Evolutionary conservation across 495 filamentous ascomycete genomes (phyloP), one percentile per base, ranked within the genome.

Genomic region (Penicillium malachiteum): DNA sequence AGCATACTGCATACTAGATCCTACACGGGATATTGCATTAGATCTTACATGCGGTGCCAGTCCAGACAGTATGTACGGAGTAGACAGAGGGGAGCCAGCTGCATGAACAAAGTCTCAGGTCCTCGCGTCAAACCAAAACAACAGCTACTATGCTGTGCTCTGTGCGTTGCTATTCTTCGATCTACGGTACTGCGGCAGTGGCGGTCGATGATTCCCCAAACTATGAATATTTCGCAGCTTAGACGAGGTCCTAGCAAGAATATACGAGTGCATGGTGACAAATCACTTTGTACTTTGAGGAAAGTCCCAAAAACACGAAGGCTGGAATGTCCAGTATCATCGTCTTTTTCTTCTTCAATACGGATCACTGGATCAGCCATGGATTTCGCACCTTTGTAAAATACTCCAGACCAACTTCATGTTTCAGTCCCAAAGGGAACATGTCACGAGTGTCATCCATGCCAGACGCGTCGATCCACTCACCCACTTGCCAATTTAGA

Each of bases 11-110:
- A 41, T 21, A 44, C 41, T 41, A 34, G n/a, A 17, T 30, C 42
- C 35, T 30, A 53, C 40, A 40, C 58, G 58, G 58, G 40, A 57
- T 34, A 17, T 52, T 35, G 38, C 58, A 60, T 53, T 40, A n/a
- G 26, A 46, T 30, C 43, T 46, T 31, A 26, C 8, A 13, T 37
- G 30, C 12, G n/a, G 2, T 26, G 21, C 21, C 21, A 26, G 21
- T 26, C 21, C 21, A 26, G 21, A 2, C 26, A 13, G 43, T 46
- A n/a, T n/a, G n/a, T n/a, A 46, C 31, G 46, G 46, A 13, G 14
- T 26, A 18, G 12, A 6, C 31, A 16, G 32, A 14, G 32, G 10
- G 18, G 21, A 26, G 21, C 21, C 2, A 26, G 21, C 21, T 26
- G 21, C 33, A 7, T 37, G 43, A 21, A 33, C 26, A 12, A 33